These are phyloP conservation scores for Thalassiosira livingstoniorum DNA, from an alignment of 352 stramenopile genomes.

Conservation along the genomic window DNA sequence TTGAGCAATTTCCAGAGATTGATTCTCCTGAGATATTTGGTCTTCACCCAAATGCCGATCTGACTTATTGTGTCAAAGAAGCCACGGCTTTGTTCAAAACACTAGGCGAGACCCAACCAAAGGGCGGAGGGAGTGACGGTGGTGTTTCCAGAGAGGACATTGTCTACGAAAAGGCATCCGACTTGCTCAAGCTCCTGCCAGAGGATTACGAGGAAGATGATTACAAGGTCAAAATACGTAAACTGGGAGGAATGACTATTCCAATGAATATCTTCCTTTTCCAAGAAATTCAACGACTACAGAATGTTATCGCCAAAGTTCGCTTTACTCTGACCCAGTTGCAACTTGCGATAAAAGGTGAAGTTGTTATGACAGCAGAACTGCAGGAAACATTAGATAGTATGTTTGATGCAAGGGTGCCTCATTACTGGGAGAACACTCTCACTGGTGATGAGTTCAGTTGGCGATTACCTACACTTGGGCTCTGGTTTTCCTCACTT, in stretches of 20 bases:
- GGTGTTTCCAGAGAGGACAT: slow-evolving; percentile 94
- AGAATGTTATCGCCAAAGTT: slow-evolving; percentile 96
- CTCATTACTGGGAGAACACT: slow-evolving; percentile 95
- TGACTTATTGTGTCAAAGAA: slow-evolving; percentile 98
- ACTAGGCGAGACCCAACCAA: slow-evolving; percentile 95
- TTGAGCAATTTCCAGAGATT: slow-evolving; percentile 94
- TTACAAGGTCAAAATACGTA: slow-evolving; percentile 97
- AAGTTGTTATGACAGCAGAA: slow-evolving; percentile 98
- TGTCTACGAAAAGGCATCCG: slow-evolving; percentile 94
- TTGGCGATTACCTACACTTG: slow-evolving; percentile 95
- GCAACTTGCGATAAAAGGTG: slow-evolving; percentile 96
- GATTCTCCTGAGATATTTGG: slow-evolving; percentile 99
- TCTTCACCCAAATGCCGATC: slow-evolving; percentile 97
- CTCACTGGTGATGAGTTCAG: slow-evolving; percentile 97
- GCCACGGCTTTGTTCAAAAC: slow-evolving; percentile 94
- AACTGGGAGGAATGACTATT: slow-evolving; percentile 94
- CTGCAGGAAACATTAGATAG: slow-evolving; percentile 94
- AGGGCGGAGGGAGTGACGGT: slow-evolving; percentile 89
- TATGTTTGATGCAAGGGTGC: slow-evolving; percentile 96
- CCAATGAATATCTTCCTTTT: slow-evolving; percentile 99
- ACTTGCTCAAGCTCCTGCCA: slow-evolving; percentile 93
- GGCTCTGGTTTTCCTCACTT: slow-evolving; percentile 97
- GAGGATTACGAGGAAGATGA: slow-evolving; percentile 98
- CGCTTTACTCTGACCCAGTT: slow-evolving; percentile 94
- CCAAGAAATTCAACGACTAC: slow-evolving; percentile 97